Conservation (phyloP, 1,139 yeast genomes). For the Taphrina flavorubra region DNA sequence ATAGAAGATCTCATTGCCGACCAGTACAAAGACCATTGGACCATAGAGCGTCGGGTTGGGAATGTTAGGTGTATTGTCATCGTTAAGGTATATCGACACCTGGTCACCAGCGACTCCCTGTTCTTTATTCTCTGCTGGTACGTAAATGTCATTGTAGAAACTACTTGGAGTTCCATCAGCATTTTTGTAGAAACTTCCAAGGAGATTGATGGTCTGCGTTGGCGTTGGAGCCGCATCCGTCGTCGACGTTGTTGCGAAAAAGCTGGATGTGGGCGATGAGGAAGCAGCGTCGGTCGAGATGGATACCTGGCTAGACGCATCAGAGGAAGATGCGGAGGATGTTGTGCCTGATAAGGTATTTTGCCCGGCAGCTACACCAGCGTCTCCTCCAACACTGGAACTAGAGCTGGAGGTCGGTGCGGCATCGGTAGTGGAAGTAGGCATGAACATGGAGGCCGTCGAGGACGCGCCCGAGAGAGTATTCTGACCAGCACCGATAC, state of each 20-base stretch:
- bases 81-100: background rate
- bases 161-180: background rate
- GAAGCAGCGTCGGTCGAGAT: too few species aligned
- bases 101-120: too few species aligned
- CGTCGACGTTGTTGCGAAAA: too few species aligned
- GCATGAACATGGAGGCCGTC: background rate
- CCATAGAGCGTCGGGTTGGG: background rate
- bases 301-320: too few species aligned
- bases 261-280: too few species aligned
- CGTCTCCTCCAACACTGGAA: too few species aligned
- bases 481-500: constrained; percentile 9
- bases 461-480: constrained; percentile 2
- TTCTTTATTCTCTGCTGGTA: background rate
- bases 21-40: background rate
- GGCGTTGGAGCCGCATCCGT: too few species aligned
- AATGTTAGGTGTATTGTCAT: background rate
- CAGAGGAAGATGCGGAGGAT: too few species aligned
- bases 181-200: background rate
- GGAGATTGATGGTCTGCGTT: background rate
- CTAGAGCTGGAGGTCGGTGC: too few species aligned
- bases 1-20: background rate
- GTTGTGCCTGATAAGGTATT: too few species aligned
- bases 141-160: background rate
- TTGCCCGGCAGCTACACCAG: too few species aligned
- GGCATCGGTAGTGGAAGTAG: background rate